Base-by-base conservation (phyloP, 1,284 basidiomycete species). In the Butyriboletus appendiculatus region DNA sequence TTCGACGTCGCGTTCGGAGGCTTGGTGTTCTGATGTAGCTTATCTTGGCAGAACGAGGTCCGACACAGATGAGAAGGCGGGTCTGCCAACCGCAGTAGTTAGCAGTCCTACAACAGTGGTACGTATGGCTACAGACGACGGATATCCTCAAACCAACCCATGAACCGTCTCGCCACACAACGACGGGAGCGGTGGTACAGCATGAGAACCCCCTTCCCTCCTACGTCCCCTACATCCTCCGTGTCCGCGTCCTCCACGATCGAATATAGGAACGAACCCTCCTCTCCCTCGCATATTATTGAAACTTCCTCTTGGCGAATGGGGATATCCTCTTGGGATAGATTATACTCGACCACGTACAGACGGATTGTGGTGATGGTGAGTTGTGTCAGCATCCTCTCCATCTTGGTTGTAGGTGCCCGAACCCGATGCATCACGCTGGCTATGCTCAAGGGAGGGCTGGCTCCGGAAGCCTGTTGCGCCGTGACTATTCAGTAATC, bases 191-290 rank as follows among this genome's bases (percentile, higher is more conserved):
- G 52, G 48, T 22, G 48, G 38, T 14, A 51, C 22, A 20, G 11
- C 3, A 38, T 44, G 34, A n/a, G 46, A 24, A 3, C 33, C 51
- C 18, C 76, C 78, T 22, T 76, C 79, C 35, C 79, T 65, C 16
- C 75, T 80, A 18, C 81, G 69, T 42, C 76, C 81, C 48, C 80
- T 73, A 57, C 69, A 74, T 11, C 68, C 71, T 32, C 77, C 71
- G 45, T 76, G 64, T 34, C 75, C 77, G 7, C 77, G 69, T 41
- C 76, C 73, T 11, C 76, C 75, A 18, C 76, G 71, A 48, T 76
- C 74, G 33, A 68, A 64, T 28, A 58, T 50, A 7, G 71, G 62
- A 18, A 10, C 30, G 48, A 68, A 70, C 16, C 73, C 72, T 38
- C 73, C 72, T 35, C 73, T 61, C 26, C 75, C 74, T 33, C 74